Evolutionary conservation across 2,329 filamentous ascomycete genomes (phyloP), one percentile per base, ranked within the genome.

Genomic region (Drechslerella coelobrocha): DNA sequence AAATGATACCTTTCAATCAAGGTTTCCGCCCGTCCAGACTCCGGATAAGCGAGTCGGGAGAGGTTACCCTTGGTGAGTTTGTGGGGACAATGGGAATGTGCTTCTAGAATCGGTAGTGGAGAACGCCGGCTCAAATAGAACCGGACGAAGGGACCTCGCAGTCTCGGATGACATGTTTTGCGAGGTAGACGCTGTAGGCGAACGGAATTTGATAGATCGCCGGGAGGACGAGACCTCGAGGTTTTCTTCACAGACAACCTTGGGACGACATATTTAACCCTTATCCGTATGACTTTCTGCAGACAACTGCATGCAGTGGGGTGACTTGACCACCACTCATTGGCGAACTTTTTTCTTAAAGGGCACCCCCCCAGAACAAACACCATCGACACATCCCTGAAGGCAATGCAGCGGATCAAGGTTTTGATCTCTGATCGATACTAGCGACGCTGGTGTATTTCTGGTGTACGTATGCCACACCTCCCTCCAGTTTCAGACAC

Each of bases 271-370:
- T 43, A 62, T 59, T 41, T 41, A 41, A 45, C 55, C 66, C 50
- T 50, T 54, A 54, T 63, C 59, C 66, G 59, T 63, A 48, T 71
- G 66, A 71, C 66, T 59, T 51, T 59, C 65, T 71, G 65, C 65
- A 71, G 57, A 59, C 52, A 39, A 57, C 66, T 71, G 66, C 66
- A 71, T 63, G 66, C 59, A 60, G 66, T 71, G 59, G 66, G 43
- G 59, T 63, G 66, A 63, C 53, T 47, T 63, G 37, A 60, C 52
- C 39, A 69, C 66, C 66, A 71, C 53, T 34, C 41, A 63, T 60
- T 60, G 59, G 59, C 48, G 47, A 71, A 17, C 29, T 59, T 56
- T 56, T 26, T 57, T 26, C 26, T 27, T 27, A 39, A 14, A 45
- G 14, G 31, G 29, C 39, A 41, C 41, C 34, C 24, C 48, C 51